phyloP scores from a whole-genome alignment of 352 stramenopile genomes.

The Pythium aquatile region DNA sequence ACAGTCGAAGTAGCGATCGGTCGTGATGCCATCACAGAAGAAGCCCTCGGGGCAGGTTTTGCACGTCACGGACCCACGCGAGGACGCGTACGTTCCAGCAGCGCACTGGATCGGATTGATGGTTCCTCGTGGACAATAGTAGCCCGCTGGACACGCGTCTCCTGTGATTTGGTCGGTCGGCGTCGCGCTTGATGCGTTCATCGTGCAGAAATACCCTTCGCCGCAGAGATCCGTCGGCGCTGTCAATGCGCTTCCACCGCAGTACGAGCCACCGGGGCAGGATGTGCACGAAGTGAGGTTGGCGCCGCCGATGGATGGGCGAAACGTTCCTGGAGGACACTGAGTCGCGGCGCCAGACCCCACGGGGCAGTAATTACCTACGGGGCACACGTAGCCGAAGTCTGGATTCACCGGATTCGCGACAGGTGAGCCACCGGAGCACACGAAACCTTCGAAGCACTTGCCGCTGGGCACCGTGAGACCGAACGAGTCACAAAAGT shows the following conservation, averaged over 20 bases:
- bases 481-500: conserved; percentile 89
- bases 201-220: conserved; percentile 84
- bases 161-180: conserved; percentile 48
- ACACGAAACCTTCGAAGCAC: conserved; percentile 71
- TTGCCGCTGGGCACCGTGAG: conserved; percentile 43
- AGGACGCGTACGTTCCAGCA: conserved; percentile 38
- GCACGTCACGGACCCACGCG: conserved; percentile 33
- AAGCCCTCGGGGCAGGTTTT: conserved; percentile 56
- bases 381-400: conserved; percentile 62
- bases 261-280: conserved; percentile 65
- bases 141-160: conserved; percentile 50
- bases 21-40: conserved; percentile 58
- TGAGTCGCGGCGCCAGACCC: conserved; percentile 48
- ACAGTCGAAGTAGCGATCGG: conserved; percentile 42
- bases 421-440: conserved; percentile 47
- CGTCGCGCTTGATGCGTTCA: conserved; percentile 37
- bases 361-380: conserved; percentile 70
- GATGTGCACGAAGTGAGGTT: conserved; percentile 60
- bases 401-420: conserved; percentile 47
- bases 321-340: conserved; percentile 69
- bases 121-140: conserved; percentile 56
- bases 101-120: conserved; percentile 44
- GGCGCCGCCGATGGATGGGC: conserved; percentile 40
- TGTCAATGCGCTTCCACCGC: conserved; percentile 42
- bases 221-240: conserved; percentile 56